Evolutionary conservation across 2,329 filamentous ascomycete genomes (phyloP), one percentile per base, ranked within the genome.

Genomic region (Hymenoscyphus scutula): DNA sequence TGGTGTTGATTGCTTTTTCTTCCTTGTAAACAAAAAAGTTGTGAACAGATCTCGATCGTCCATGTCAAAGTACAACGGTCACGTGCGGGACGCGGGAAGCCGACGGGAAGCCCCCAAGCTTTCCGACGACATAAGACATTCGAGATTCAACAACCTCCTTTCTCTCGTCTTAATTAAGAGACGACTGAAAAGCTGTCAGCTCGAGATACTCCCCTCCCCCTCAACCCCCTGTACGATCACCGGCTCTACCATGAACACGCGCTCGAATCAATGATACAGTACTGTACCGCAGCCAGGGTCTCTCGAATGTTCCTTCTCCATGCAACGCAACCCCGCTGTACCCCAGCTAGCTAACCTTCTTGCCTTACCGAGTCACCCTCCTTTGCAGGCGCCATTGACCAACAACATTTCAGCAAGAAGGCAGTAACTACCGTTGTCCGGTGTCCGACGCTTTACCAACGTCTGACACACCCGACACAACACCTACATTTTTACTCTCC

Each of bases 321-420:
- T 51, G 45, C 45, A 48, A 51, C 19, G 25, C 45, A 5, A 51
- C 45, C 45, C 45, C 19, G n/a, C 45, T 7, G 13, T 23, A 51
- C 45, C 45, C 45, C 13, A 51, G 45, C 45, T 25, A 51, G 45
- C 45, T 23, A 25, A 25, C n/a, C 45, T 23, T 51, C 10, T 45
- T 45, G n/a, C 13, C 11, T 37, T 45, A 45, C 38, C n/a, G 17
- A 25, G 19, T 51, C 25, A 23, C 19, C 45, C 45, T 25, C 23
- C 19, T 51, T 51, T 51, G 45, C 45, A 51, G 45, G 19, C 11
- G 19, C 45, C 19, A 51, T 51, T 51, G 45, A 51, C 45, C 41
- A 48, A 48, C 41, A 11, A 11, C n/a, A 8, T 19, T 25, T 48
- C 19, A 51, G 45, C 8, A 23, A 23, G 23, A 19, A 51, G 45